A percentile compares a stretch with the other conserved stretches of the same genome.
Evolutionary conservation across 768 basidiomycete genomes (phyloP).

Genomic region (Psilocybe azurescens): DNA sequence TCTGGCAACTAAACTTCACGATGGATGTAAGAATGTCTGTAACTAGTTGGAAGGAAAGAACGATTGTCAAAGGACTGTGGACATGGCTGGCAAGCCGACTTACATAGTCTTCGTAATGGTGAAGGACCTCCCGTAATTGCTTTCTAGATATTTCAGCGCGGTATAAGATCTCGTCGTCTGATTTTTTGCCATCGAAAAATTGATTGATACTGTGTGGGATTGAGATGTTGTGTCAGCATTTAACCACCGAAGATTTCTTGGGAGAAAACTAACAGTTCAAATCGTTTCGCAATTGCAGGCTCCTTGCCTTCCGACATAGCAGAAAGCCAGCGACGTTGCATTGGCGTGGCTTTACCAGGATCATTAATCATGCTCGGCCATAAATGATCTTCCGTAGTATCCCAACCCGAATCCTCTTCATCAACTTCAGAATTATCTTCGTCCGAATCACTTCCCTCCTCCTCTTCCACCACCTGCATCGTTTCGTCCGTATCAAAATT

Average conservation of each 20-base stretch:
- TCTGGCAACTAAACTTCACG: slow-evolving; percentile 27
- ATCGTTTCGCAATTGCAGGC: slow-evolving; percentile 67
- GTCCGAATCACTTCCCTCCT: slow-evolving; percentile 21
- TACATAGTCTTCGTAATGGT: slow-evolving; percentile 90
- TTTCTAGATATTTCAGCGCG: slow-evolving; percentile 84
- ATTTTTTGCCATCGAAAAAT: slow-evolving; percentile 91
- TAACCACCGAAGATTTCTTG: neutral
- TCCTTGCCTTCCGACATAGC: slow-evolving; percentile 91
- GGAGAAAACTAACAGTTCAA: slow-evolving; percentile 67
- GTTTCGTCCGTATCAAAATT: slow-evolving; percentile 39
- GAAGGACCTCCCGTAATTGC: slow-evolving; percentile 82
- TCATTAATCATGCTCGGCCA: slow-evolving; percentile 77
- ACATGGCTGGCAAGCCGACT: slow-evolving; percentile 30
- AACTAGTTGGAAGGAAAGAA: slow-evolving; percentile 33
- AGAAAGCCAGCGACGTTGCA: slow-evolving; percentile 84
- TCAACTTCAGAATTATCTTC: slow-evolving; percentile 27
- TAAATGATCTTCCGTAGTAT: slow-evolving; percentile 51
- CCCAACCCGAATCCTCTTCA: slow-evolving; percentile 47
- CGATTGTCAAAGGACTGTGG: neutral
- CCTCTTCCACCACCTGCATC: slow-evolving; percentile 28
- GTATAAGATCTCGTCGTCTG: slow-evolving; percentile 94
- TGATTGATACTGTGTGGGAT: slow-evolving; percentile 72
- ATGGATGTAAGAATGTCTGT: slow-evolving; percentile 59
- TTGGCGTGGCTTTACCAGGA: slow-evolving; percentile 79
- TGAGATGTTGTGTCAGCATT: neutral